These are phyloP conservation scores for Liquidambar formosana DNA, from an alignment of 164 flowering plant genomes.

Conservation along the genomic window DNA sequence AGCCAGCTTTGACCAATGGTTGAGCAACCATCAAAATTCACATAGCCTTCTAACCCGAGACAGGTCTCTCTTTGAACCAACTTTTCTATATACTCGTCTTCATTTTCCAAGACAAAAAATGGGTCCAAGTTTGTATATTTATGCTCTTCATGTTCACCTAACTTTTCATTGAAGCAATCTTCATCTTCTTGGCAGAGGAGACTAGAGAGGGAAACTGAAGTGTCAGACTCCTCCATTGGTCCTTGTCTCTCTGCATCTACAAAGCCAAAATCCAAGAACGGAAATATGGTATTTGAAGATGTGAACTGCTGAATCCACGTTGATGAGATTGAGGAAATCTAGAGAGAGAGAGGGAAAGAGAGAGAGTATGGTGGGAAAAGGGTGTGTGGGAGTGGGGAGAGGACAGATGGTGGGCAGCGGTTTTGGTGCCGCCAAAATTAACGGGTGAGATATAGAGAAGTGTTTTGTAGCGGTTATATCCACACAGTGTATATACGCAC, in stretches of 20 bases:
- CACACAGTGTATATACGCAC: no score
- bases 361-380: no score
- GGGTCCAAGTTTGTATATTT: constrained; percentile 4
- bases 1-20: constrained; percentile 30
- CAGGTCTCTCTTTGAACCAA: constrained; percentile 45
- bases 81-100: constrained; percentile 53
- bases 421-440: constrained; percentile 45
- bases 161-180: constrained; percentile 28
- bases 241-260: constrained; percentile 2
- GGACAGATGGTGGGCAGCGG: constrained; percentile 18
- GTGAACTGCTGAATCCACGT: constrained; percentile 2
- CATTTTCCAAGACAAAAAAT: constrained; percentile 20
- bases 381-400: no score
- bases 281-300: constrained; percentile 3
- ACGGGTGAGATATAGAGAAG: constrained; percentile 1
- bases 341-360: constrained; percentile 8
- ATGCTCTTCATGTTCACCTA: constrained; percentile 16
- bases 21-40: constrained; percentile 5
- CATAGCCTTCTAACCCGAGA: constrained; percentile 8
- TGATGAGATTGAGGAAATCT: constrained; percentile 1
- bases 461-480: not conserved
- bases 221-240: constrained; percentile 27
- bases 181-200: constrained; percentile 58
- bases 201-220: constrained; percentile 32
- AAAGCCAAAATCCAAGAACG: not conserved